Evolutionary conservation across 2,329 filamentous ascomycete species (phyloP).

Genomic region (Mycosphaerella sp.): DNA sequence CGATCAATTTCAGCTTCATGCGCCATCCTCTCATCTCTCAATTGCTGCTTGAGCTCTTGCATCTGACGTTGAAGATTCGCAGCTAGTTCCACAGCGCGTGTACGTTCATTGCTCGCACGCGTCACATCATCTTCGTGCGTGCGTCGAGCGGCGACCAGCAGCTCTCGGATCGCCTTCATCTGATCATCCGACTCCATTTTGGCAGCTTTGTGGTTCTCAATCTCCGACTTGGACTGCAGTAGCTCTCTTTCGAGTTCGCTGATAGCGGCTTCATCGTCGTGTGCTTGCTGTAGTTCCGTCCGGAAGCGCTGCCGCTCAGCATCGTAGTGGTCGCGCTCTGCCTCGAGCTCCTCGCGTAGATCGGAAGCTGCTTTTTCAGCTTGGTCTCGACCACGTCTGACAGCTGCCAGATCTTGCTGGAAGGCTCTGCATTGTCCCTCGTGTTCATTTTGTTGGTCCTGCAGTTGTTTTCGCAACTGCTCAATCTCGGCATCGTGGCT

Average conservation of each 20-base stretch:
- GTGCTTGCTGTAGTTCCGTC: conserved; percentile 19
- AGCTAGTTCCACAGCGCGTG: conserved; percentile 21
- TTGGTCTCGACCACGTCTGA: conserved; percentile 18
- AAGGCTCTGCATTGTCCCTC: conserved; percentile 16
- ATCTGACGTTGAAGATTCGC: conserved; percentile 21
- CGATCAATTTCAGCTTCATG: conserved; percentile 23
- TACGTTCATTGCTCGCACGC: conserved; percentile 18
- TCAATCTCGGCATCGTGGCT: conserved; percentile 21
- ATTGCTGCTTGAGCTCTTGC: conserved; percentile 24
- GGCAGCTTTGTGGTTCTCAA: conserved; percentile 17
- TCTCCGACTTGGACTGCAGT: conserved; percentile 19
- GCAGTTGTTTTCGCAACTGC: conserved; percentile 19
- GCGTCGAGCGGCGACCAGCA: conserved; percentile 17
- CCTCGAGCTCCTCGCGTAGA: conserved; percentile 25
- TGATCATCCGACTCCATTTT: conserved; percentile 16
- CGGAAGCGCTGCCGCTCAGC: conserved; percentile 22
- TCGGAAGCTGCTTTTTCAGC: conserved; percentile 20
- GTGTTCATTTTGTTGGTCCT: conserved; percentile 17
- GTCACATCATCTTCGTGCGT: conserved; percentile 18
- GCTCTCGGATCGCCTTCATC: conserved; percentile 11
- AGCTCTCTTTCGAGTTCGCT: conserved; percentile 23
- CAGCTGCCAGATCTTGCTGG: conserved; percentile 23
- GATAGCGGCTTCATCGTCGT: conserved; percentile 16
- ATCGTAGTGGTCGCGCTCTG: conserved; percentile 20
- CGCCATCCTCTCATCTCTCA: conserved; percentile 19